Evolutionary conservation across 192 early-diverging fungal species (phyloP).

Genomic region (Mortierella antarctica): DNA sequence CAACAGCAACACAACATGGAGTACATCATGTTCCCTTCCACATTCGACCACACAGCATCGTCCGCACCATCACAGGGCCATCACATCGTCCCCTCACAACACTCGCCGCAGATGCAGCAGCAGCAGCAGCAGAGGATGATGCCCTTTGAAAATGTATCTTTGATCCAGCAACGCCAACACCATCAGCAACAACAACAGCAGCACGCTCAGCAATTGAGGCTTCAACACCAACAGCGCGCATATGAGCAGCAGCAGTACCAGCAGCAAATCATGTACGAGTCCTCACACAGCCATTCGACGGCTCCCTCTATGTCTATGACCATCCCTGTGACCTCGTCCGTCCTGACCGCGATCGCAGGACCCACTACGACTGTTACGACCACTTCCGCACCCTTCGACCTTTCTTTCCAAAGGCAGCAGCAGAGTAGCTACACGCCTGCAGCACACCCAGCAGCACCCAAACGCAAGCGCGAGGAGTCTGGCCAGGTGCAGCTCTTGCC

Average conservation of each 20-base stretch:
- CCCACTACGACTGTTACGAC: slow-evolving; percentile 2
- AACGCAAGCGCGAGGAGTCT: slow-evolving; percentile 45
- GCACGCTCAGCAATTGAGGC: slow-evolving; percentile 35
- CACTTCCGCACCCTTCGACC: slow-evolving; percentile 25
- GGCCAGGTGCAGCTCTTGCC: slow-evolving; percentile 1
- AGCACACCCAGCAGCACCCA: slow-evolving; percentile 51
- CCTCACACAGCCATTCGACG: slow-evolving; percentile 9
- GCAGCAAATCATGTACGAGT: slow-evolving; percentile 32
- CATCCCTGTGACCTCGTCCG: slow-evolving; percentile 16
- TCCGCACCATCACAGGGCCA: slow-evolving; percentile 5
- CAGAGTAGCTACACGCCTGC: slow-evolving; percentile 5
- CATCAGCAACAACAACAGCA: slow-evolving; percentile 46
- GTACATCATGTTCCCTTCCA: slow-evolving; percentile 20
- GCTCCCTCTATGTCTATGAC: slow-evolving; percentile 18
- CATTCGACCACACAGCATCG: slow-evolving; percentile 20
- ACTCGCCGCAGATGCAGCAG: slow-evolving; percentile 26
- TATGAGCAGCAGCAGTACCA: slow-evolving; percentile 28
- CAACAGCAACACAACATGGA: slow-evolving; percentile 23
- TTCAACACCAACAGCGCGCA: slow-evolving; percentile 32
- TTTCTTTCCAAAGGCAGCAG: not conserved
- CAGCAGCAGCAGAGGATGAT: slow-evolving; percentile 23
- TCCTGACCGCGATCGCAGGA: slow-evolving; percentile 6
- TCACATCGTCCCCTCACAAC: slow-evolving; percentile 26
- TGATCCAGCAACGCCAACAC: slow-evolving; percentile 38
- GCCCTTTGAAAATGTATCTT: slow-evolving; percentile 16